Percentiles rank a stretch among this genome's conserved stretches.
These are phyloP conservation scores for Alternaria gaisen DNA, from an alignment of 2,329 filamentous ascomycete species.

Conservation along the genomic window DNA sequence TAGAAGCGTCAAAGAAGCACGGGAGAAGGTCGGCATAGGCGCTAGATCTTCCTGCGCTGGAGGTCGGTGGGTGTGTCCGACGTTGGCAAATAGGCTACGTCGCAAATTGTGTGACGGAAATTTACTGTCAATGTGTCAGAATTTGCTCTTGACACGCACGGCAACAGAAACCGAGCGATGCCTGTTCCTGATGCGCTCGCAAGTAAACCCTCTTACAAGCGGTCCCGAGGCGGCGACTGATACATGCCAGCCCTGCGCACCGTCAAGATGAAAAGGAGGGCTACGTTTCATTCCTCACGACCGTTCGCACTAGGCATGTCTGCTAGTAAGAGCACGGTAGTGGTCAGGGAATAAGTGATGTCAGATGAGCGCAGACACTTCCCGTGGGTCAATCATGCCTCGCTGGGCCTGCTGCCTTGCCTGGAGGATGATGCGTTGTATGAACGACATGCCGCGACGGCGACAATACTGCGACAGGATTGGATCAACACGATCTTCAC, in stretches of 20 bases:
- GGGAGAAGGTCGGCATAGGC: conserved; percentile 46
- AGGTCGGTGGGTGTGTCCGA: conserved; percentile 18
- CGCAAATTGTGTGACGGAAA: conserved; percentile 42
- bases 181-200: conserved; percentile 45
- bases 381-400: conserved; percentile 25
- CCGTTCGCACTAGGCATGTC: conserved; percentile 42
- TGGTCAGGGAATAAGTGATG: conserved; percentile 37
- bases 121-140: conserved; percentile 39
- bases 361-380: conserved; percentile 39
- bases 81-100: conserved; percentile 32
- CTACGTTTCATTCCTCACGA: conserved; percentile 42
- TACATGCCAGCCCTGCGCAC: conserved; percentile 32
- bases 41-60: conserved; percentile 36
- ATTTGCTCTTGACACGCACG: conserved; percentile 33
- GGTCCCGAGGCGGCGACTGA: conserved; percentile 31
- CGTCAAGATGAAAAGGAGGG: conserved; percentile 37
- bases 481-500: conserved; percentile 49
- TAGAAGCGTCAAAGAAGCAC: conserved; percentile 51
- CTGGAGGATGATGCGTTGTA: conserved; percentile 31
- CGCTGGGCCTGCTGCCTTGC: conserved; percentile 27
- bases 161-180: conserved; percentile 31
- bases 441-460: conserved; percentile 30
- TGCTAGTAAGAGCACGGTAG: conserved; percentile 37
- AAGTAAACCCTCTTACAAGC: conserved; percentile 32
- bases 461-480: conserved; percentile 39